Evolutionary conservation across 768 basidiomycete genomes (phyloP), one percentile per base, ranked within the genome.

Genomic region (Termitomyces eurrhizus): DNA sequence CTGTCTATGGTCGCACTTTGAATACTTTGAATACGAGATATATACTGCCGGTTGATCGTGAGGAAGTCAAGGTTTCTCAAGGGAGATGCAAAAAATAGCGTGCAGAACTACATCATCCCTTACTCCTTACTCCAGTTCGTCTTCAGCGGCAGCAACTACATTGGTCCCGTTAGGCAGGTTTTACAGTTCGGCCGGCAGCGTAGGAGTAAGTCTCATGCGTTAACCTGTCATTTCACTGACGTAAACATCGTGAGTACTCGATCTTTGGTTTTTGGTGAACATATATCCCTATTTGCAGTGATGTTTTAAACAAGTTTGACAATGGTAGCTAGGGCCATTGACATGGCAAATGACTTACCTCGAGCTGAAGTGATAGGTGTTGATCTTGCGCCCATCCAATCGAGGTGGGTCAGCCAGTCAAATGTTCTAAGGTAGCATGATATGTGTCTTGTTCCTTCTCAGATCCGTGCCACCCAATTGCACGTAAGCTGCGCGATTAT

Each of bases 311-410:
- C 21, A 21, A 21, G 21, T 29, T 32, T 48, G 36, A 50, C 33
- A 54, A n/a, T 50, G 49, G 39, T 50, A 29, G 45, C 42, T 41
- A 89, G 87, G 88, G 85, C 88, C 29, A 83, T 89, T 64, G 84
- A 85, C 70, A 82, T 89, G 73, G 88, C 88, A 52, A 86, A 89
- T 65, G 86, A 87, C 71, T 89, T 90, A 70, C 85, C 84, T 48
- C 69, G 77, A 52, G 85, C 79, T 60, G 84, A 88, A 64, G 84
- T 89, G 62, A 80, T 85, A 69, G 88, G 87, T 26, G 76, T 88
- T 62, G 88, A 90, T 75, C 79, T 90, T 37, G 87, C 87, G 26
- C 88, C 88, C 63, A 82, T 89, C 44, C 88, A 89, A 68, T 86
- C 88, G 52, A 80, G 83, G 88, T 89, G 72, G 58, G 69, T 67